These are phyloP conservation scores for Triticum dicoccoides DNA, from an alignment of 176 grass and related monocot genomes.

Conservation along the genomic window DNA sequence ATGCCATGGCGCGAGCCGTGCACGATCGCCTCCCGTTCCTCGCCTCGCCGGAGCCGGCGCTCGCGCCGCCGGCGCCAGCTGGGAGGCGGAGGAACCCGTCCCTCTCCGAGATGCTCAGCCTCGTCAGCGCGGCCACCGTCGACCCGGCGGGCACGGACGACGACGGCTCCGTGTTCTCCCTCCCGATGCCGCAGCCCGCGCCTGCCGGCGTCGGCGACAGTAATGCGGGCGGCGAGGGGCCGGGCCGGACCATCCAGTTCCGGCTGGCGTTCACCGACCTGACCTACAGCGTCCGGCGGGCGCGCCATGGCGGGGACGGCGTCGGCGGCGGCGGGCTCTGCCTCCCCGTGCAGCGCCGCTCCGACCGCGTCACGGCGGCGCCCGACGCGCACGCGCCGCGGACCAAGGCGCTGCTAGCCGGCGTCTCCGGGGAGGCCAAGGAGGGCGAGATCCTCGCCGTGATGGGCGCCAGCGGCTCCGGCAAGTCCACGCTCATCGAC, in stretches of 20 bases:
- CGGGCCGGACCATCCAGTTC: constrained; percentile 50
- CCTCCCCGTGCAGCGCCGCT: not conserved
- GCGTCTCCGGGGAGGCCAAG: constrained; percentile 66
- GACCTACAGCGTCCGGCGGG: constrained; percentile 57
- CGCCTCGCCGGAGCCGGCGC: constrained; percentile 18
- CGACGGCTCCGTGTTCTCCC: constrained; percentile 18
- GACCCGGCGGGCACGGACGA: constrained; percentile 27
- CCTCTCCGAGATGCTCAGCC: constrained; percentile 67
- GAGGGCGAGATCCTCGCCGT: constrained; percentile 88
- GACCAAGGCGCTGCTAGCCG: constrained; percentile 52
- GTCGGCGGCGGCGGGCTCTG: not conserved
- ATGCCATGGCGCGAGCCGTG: constrained; percentile 47
- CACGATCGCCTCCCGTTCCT: constrained; percentile 41
- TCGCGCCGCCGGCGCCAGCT: not conserved
- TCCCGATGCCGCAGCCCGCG: not conserved
- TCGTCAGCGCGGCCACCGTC: constrained; percentile 56
- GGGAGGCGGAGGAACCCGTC: constrained; percentile 37
- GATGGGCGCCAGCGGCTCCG: constrained; percentile 85
- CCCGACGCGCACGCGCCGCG: constrained; percentile 23
- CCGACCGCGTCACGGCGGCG: constrained; percentile 27
- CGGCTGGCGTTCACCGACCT: constrained; percentile 61
- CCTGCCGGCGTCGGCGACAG: not conserved
- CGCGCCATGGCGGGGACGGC: not conserved
- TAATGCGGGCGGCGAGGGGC: not conserved
- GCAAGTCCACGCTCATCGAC: constrained; percentile 96